These are phyloP conservation scores for Aureobasidium leucospermi DNA, from an alignment of 2,329 filamentous ascomycete species.

Conservation along the genomic window DNA sequence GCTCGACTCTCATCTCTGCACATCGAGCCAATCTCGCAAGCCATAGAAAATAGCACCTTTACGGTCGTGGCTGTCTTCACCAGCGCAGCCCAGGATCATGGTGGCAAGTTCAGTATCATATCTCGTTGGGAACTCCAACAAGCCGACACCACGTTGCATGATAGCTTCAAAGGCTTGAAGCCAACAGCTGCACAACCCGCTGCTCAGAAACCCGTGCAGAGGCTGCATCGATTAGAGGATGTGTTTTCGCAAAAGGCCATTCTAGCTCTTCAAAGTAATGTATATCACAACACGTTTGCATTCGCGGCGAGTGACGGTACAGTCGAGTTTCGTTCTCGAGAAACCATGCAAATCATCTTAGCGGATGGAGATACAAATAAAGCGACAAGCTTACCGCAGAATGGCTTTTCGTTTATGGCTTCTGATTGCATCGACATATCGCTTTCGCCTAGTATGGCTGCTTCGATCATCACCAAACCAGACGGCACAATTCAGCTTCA, in stretches of 20 bases:
- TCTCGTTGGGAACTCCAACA: slow-evolving; percentile 74
- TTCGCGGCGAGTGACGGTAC: slow-evolving; percentile 74
- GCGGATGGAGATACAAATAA: slow-evolving; percentile 56
- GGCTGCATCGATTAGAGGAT: slow-evolving; percentile 59
- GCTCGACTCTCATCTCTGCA: slow-evolving; percentile 57
- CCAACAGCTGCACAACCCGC: slow-evolving; percentile 14
- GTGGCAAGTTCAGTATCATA: slow-evolving; percentile 53
- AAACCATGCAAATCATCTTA: slow-evolving; percentile 59
- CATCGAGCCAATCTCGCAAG: background rate
- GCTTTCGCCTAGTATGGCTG: slow-evolving; percentile 42
- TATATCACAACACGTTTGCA: slow-evolving; percentile 64
- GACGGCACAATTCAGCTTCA: slow-evolving; percentile 37
- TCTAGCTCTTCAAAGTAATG: slow-evolving; percentile 59
- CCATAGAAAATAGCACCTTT: slow-evolving; percentile 2
- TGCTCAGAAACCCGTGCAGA: slow-evolving; percentile 14
- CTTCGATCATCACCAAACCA: slow-evolving; percentile 36
- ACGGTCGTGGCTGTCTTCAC: slow-evolving; percentile 69
- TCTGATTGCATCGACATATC: slow-evolving; percentile 41
- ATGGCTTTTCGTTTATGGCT: slow-evolving; percentile 65
- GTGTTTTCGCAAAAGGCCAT: slow-evolving; percentile 63
- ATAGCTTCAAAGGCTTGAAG: slow-evolving; percentile 31
- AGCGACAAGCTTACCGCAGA: slow-evolving; percentile 65
- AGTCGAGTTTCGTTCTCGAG: slow-evolving; percentile 70
- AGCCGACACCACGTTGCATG: slow-evolving; percentile 24
- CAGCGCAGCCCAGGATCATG: slow-evolving; percentile 44